Evolutionary conservation across 331 rosid genomes (phyloP), one percentile per base, ranked within the genome.

Genomic region (Quercus lobata): DNA sequence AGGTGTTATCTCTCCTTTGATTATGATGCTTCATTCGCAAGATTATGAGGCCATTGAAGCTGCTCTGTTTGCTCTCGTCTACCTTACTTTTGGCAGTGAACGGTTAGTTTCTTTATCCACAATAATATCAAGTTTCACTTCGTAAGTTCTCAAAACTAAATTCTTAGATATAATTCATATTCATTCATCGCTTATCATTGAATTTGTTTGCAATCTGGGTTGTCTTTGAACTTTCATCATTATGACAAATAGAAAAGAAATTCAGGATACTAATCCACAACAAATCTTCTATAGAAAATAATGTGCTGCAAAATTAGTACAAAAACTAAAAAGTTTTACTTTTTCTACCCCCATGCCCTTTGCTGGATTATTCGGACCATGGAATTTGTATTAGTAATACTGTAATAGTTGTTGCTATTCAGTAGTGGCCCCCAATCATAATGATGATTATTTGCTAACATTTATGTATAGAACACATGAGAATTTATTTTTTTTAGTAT

Each of bases 51-150:
- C 84, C 84, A 80, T 80, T 73, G 92, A 93, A 88, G 93, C 94
- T 80, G 74, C 97, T 84, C 87, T 93, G 0, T 77, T 41, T 79
- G 92, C 97, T 84, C 88, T 93, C 8, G 92, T 91, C 41, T 78
- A 86, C 70, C 90, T 93, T 71, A 92, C 93, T 75, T 91, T 88
- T 79, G 97, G 97, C 61, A 88, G 93, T 79, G 97, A 93, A 83
- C 72, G 93, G 97, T 93, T 73, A 78, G 87, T 66, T 72, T 84
- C 71, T 85, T 75, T 77, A 70, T 34, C 52, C 49, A 55, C 61
- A 29, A 66, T 80, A 58, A 37, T 7, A 7, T 37, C 10, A 1
- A 37, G 0, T 37, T 37, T 37, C 46, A 37, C 46, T 37, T 37
- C 11, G 7, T 37, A 2, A 37, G 46, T 8, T 27, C 27, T 17